Base-by-base conservation (phyloP, 805 yeast genomes). In the Candida germanica region DNA sequence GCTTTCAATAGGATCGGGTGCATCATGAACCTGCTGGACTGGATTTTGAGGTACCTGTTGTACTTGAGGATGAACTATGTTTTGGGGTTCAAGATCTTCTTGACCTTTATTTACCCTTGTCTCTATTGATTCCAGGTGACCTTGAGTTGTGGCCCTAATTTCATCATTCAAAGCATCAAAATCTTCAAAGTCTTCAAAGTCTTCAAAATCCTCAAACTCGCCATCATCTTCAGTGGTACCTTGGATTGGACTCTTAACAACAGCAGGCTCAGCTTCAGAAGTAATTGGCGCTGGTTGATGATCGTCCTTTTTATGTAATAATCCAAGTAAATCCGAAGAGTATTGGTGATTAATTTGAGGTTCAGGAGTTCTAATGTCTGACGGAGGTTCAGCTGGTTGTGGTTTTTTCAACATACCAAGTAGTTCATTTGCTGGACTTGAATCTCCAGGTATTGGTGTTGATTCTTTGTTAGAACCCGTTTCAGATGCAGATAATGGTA, bases 191-290 rank as follows among this genome's bases (percentile, higher is more conserved):
- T 59, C 59, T 20, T 61, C 64, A 33, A 54, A 57, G 33, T 56
- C 61, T 24, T 61, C 67, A 35, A 60, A 63, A 24, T 56, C 57
- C 23, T 59, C 61, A 24, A 56, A 52, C 12, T 51, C 49, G 19
- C 53, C 56, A 29, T 39, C 38, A 12, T 46, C 44, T 11, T 30
- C 32, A 12, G 16, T 16, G 13, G 19, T 3, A 22, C 18, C 24
- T 18, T 12, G 31, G 8, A 6, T n/a, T 25, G 8, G 14, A 25
- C 7, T 7, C n/a, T 7, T 25, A 10, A 25, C n/a, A 20, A 20
- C 23, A 20, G 23, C 23, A 20, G 23, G 23, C 10, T 20, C 23
- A 13, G 30, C 8, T 16, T 22, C 34, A 16, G 15, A 12, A 8
- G 30, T 6, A 13, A 10, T 30, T 7, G 31, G 11, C 3, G 30